phyloP scores from a whole-genome alignment of 208 protist species.

The Ichthyophonus hoferi region DNA sequence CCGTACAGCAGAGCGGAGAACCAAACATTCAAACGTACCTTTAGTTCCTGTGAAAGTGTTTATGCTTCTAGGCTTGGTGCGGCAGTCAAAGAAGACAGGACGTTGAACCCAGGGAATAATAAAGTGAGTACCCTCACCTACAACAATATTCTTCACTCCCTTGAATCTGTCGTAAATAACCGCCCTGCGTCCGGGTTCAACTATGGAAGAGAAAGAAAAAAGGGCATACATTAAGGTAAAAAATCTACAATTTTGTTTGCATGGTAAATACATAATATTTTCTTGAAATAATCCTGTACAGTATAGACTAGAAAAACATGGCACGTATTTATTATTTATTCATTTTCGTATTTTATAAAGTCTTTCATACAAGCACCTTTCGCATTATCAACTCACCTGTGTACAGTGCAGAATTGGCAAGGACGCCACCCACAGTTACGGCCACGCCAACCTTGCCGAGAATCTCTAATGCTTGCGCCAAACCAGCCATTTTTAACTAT shows the following conservation, averaged over 20 bases:
- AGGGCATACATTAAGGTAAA: no score
- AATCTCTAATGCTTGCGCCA: constrained; percentile 1
- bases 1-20: no score
- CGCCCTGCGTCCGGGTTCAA: constrained; percentile 89
- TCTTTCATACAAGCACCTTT: neutral
- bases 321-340: neutral
- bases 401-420: constrained; percentile 41
- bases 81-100: constrained; percentile 91
- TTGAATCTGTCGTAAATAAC: constrained; percentile 92
- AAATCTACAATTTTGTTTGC: neutral
- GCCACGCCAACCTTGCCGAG: constrained; percentile 34
- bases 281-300: neutral
- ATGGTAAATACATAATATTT: neutral
- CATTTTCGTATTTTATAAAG: neutral
- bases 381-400: constrained; percentile 18
- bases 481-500: constrained; percentile 29
- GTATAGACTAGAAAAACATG: neutral
- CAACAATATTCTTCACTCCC: constrained; percentile 82
- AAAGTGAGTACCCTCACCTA: constrained; percentile 89
- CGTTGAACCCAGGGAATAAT: constrained; percentile 87
- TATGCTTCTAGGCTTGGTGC: constrained; percentile 65
- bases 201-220: constrained; percentile 87
- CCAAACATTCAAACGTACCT: no score
- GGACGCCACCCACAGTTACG: constrained; percentile 30
- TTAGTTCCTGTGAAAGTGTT: constrained; percentile 67